Percentiles rank a stretch among this genome's conserved stretches.
phyloP scores from a whole-genome alignment of 2,329 filamentous ascomycete genomes.

The Mycocentrospora acerina region DNA sequence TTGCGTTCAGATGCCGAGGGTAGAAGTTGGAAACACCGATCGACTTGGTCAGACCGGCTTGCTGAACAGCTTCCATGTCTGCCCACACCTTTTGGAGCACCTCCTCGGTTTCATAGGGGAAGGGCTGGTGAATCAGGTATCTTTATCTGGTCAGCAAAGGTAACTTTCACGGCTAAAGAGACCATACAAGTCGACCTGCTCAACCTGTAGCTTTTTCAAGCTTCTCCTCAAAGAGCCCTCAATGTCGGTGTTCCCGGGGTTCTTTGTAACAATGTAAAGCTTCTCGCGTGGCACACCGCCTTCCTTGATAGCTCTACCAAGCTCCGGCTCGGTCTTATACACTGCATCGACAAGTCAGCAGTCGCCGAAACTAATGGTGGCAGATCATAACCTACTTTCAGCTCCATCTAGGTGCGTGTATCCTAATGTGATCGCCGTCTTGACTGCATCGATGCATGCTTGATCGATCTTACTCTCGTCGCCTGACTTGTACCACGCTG shows the following conservation, averaged over 20 bases:
- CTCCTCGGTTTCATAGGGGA: constrained; percentile 55
- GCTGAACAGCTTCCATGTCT: constrained; percentile 60
- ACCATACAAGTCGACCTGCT: constrained; percentile 62
- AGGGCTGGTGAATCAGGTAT: constrained; percentile 64
- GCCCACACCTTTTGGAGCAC: constrained; percentile 61
- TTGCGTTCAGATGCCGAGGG: constrained; percentile 55
- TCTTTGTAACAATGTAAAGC: constrained; percentile 59
- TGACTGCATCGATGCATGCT: constrained; percentile 56
- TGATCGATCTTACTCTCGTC: constrained; percentile 57
- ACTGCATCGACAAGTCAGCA: constrained; percentile 27
- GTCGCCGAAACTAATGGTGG: background rate
- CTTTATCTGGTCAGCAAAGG: constrained; percentile 32
- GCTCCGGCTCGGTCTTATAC: constrained; percentile 55
- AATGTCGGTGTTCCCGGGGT: constrained; percentile 55
- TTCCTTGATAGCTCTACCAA: constrained; percentile 51
- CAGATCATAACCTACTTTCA: constrained; percentile 53
- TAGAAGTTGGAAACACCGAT: constrained; percentile 65
- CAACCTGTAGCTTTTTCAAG: constrained; percentile 60
- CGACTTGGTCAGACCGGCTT: constrained; percentile 58
- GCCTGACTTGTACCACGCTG: constrained; percentile 61
- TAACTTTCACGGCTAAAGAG: background rate
- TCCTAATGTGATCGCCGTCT: constrained; percentile 67
- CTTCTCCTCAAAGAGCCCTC: constrained; percentile 56
- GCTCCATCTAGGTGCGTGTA: constrained; percentile 75
- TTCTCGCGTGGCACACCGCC: constrained; percentile 49